Conservation (phyloP, 148 eudicot species). For the Cornus florida region DNA sequence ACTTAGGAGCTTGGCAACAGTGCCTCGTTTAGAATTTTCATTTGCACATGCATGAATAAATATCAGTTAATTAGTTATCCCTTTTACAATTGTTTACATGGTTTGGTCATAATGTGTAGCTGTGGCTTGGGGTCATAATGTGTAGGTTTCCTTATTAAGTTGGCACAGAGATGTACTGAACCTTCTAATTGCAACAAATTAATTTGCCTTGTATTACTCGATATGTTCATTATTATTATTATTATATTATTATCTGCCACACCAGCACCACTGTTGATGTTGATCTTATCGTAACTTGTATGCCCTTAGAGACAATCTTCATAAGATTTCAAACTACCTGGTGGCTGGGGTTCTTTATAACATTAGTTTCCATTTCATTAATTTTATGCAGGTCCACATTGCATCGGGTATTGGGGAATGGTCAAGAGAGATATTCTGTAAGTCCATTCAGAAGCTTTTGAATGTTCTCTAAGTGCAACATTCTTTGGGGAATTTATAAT, state of each 20-base stretch:
- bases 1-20: constrained; percentile 9
- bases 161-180: neutral
- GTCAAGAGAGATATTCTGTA: constrained; percentile 94
- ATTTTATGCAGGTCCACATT: constrained; percentile 74
- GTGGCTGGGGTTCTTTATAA: neutral
- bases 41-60: neutral
- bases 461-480: constrained; percentile 9
- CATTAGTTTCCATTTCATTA: neutral
- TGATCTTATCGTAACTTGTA: neutral
- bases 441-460: constrained; percentile 25
- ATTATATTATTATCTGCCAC: neutral
- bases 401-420: constrained; percentile 83
- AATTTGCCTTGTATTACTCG: too few relatives aligned
- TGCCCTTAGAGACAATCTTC: neutral
- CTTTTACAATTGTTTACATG: neutral
- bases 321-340: neutral
- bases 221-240: too few relatives aligned
- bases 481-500: neutral
- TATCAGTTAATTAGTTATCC: neutral
- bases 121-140: neutral
- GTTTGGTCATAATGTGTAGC: neutral
- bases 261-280: neutral
- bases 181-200: neutral
- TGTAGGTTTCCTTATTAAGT: too few relatives aligned
- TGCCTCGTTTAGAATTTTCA: neutral